Percentiles rank a stretch among this genome's conserved stretches.
phyloP scores from a whole-genome alignment of 129 eudicot genomes.

The Calendula officinalis region DNA sequence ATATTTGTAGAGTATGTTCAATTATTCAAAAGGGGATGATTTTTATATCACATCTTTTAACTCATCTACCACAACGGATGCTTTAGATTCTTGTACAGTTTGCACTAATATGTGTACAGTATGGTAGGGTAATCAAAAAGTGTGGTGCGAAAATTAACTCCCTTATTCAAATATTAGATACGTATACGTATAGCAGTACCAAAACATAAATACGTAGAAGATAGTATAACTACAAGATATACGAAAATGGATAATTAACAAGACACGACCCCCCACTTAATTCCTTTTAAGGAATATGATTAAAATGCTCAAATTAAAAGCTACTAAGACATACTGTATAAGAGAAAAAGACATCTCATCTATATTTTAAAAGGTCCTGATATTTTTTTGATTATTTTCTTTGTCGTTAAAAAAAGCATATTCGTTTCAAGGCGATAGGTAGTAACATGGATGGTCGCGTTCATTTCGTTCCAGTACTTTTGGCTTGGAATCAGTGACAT shows the following conservation, averaged over 20 bases:
- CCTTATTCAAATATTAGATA: neutral
- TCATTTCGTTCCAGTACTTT: neutral
- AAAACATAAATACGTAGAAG: conserved; percentile 17
- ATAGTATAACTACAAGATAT: conserved; percentile 2
- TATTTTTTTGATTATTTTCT: neutral
- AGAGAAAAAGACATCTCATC: conserved; percentile 3
- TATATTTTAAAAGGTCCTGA: neutral
- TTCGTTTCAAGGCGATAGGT: neutral
- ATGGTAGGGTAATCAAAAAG: no score
- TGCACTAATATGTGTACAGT: no score
- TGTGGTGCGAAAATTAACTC: no score
- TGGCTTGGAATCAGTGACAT: neutral
- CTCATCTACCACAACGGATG: no score
- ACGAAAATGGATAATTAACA: neutral
- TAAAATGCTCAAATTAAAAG: conserved; percentile 26
- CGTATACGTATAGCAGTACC: conserved; percentile 17
- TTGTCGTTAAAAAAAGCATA: neutral
- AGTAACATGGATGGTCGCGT: conserved; percentile 5
- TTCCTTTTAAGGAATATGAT: conserved; percentile 28
- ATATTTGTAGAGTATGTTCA: conserved; percentile 21
- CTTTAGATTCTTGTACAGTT: no score
- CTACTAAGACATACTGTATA: conserved; percentile 3
- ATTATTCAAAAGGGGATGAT: no score
- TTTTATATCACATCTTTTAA: no score
- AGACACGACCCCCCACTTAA: conserved; percentile 18